phyloP scores from a whole-genome alignment of 805 yeast genomes.

The Starmerella potacharoeniae region DNA sequence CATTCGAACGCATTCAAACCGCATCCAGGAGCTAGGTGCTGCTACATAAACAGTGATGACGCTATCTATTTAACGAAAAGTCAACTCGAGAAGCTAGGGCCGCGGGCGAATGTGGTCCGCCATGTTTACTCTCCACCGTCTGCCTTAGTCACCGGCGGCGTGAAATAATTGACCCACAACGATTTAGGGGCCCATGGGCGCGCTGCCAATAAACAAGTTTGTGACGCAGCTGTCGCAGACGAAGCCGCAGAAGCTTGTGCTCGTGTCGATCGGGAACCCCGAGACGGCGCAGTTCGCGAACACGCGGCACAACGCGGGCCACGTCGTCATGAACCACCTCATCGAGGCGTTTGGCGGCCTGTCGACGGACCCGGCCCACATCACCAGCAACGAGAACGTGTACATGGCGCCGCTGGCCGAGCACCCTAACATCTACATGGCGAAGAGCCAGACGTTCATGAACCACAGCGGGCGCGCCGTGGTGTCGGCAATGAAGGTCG shows the following conservation, averaged over 20 bases:
- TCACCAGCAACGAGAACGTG: neutral
- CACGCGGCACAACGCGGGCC: constrained; percentile 76
- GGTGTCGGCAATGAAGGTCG: constrained; percentile 24
- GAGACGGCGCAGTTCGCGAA: constrained; percentile 40
- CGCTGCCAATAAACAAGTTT: constrained; percentile 21
- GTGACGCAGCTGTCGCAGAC: constrained; percentile 10
- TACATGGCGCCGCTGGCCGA: constrained; percentile 8
- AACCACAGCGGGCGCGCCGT: constrained; percentile 57
- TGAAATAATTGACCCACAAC: neutral
- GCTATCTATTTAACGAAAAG: too few relatives aligned
- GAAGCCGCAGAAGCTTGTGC: constrained; percentile 12
- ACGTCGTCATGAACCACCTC: constrained; percentile 36
- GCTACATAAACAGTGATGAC: too few relatives aligned
- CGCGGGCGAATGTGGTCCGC: too few relatives aligned
- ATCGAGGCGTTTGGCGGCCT: constrained; percentile 11
- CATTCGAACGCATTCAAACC: neutral
- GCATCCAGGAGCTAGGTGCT: too few relatives aligned
- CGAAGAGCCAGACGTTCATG: constrained; percentile 52
- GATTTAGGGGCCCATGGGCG: neutral
- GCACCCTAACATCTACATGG: constrained; percentile 31
- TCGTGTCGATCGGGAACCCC: constrained; percentile 63
- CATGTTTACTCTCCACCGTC: too few relatives aligned
- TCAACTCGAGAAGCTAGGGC: too few relatives aligned
- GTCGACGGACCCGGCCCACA: neutral
- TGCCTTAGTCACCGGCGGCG: neutral